phyloP scores from a whole-genome alignment of 1,139 yeast genomes.

The Pichia kudriavzevii region DNA sequence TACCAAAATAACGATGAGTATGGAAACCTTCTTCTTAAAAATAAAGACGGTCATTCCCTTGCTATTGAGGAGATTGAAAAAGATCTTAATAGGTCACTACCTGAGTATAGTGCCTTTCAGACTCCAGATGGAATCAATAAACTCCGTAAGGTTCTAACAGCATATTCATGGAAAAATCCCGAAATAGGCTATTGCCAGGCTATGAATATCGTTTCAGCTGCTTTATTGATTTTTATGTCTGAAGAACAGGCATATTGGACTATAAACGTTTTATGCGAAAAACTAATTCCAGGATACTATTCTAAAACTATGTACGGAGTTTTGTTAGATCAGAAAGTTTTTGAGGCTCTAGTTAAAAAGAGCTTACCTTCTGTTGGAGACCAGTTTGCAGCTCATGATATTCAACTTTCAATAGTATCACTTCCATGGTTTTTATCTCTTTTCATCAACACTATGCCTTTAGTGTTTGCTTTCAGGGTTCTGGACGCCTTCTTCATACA shows the following conservation, averaged over 20 bases:
- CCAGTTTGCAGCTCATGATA: slow-evolving; percentile 70
- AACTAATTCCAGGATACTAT: slow-evolving; percentile 88
- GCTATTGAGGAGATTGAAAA: slow-evolving; percentile 97
- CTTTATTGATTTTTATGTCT: slow-evolving; percentile 82
- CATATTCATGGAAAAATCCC: slow-evolving; percentile 95
- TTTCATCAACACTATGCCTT: slow-evolving; percentile 88
- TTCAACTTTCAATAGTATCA: slow-evolving; percentile 90
- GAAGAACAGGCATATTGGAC: slow-evolving; percentile 99
- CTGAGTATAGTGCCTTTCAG: slow-evolving; percentile 95
- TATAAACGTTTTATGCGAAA: slow-evolving; percentile 72
- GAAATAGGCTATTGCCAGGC: slow-evolving; percentile 99
- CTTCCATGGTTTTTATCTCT: slow-evolving; percentile 94
- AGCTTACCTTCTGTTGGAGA: slow-evolving; percentile 87
- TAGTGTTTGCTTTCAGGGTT: slow-evolving; percentile 86
- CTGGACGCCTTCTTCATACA: slow-evolving; percentile 86
- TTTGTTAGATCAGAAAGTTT: slow-evolving; percentile 83
- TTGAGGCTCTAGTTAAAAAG: slow-evolving; percentile 81
- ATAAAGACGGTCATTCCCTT: slow-evolving; percentile 56
- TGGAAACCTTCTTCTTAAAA: slow-evolving; percentile 46
- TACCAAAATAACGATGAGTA: slow-evolving; percentile 59
- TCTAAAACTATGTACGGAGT: slow-evolving; percentile 98
- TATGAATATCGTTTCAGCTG: slow-evolving; percentile 97
- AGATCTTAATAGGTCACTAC: slow-evolving; percentile 87
- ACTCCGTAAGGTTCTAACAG: slow-evolving; percentile 79
- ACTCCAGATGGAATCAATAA: slow-evolving; percentile 75